These are phyloP conservation scores for Nepenthes gracilis DNA, from an alignment of 148 eudicot species.

Conservation along the genomic window DNA sequence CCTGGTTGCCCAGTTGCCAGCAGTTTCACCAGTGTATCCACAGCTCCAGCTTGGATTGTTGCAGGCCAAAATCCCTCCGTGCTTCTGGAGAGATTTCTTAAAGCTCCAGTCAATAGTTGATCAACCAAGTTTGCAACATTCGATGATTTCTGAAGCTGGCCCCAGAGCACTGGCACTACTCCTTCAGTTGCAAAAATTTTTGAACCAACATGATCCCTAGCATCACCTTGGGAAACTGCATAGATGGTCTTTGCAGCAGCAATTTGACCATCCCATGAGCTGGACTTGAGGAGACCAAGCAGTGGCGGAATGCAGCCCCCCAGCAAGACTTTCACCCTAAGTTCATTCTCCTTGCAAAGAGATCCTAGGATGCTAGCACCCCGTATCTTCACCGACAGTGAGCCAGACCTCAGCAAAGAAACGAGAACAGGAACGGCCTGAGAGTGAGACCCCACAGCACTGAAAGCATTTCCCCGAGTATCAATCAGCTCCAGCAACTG, in stretches of 20 bases:
- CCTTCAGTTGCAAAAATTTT: constrained; percentile 99
- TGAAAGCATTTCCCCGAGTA: constrained; percentile 87
- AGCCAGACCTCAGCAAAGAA: constrained; percentile 88
- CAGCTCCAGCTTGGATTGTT: constrained; percentile 83
- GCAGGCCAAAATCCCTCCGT: constrained; percentile 87
- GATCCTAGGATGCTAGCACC: constrained; percentile 91
- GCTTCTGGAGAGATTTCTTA: constrained; percentile 77
- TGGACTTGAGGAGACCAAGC: constrained; percentile 85
- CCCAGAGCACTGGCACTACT: constrained; percentile 93
- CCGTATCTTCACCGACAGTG: constrained; percentile 72
- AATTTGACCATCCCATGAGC: constrained; percentile 82
- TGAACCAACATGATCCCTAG: constrained; percentile 90
- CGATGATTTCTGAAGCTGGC: constrained; percentile 63
- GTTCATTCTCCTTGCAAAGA: constrained; percentile 94
- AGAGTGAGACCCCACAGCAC: constrained; percentile 99
- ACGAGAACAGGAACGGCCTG: constrained; percentile 98
- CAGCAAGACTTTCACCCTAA: constrained; percentile 81
- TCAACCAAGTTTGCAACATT: constrained; percentile 72
- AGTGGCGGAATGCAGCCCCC: constrained; percentile 99
- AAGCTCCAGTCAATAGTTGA: constrained; percentile 78
- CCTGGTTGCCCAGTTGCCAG: constrained; percentile 56
- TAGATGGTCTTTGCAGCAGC: constrained; percentile 87
- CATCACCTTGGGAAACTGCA: constrained; percentile 97
- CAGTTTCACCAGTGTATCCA: constrained; percentile 74
- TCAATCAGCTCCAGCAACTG: constrained; percentile 80